Evolutionary conservation across 768 basidiomycete genomes (phyloP).

Genomic region (Mycena rebaudengoi): DNA sequence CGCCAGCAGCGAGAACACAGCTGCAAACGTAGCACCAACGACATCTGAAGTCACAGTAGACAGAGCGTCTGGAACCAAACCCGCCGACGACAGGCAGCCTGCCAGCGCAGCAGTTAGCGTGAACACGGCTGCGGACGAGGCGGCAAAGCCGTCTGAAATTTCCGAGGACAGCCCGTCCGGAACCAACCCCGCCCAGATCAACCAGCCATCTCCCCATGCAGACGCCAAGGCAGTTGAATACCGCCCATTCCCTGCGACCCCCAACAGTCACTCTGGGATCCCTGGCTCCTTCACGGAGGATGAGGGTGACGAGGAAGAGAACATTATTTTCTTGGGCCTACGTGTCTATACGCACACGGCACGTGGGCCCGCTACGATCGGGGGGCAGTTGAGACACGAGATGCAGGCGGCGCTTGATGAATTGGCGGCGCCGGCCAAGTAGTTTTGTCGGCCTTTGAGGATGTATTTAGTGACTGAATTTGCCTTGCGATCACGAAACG

Average conservation of each 20-base stretch:
- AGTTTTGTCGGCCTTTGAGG: no score
- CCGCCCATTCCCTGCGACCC: not conserved
- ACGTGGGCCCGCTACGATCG: slow-evolving; percentile 11
- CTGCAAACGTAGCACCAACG: no score
- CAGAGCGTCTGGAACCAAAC: no score
- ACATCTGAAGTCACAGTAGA: no score
- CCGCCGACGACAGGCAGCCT: no score
- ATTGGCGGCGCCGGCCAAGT: no score
- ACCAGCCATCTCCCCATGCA: not conserved
- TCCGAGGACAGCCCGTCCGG: no score
- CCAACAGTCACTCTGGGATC: not conserved
- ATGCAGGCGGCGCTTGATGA: slow-evolving; percentile 11
- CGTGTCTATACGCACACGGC: slow-evolving; percentile 14
- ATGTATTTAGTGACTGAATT: no score
- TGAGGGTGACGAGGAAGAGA: not conserved
- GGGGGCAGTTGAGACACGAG: slow-evolving; percentile 18
- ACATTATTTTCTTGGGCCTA: slow-evolving; percentile 5
- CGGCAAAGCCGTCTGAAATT: not conserved
- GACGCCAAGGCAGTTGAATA: not conserved
- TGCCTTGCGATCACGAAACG: no score
- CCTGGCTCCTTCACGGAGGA: not conserved
- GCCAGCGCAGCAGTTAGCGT: not conserved
- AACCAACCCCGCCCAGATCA: not conserved
- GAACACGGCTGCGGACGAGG: not conserved
- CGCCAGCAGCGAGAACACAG: no score